Percentiles rank a stretch among this genome's conserved stretches.
Conservation (phyloP, 2,329 filamentous ascomycete species). For the Fusarium pininemorale region DNA sequence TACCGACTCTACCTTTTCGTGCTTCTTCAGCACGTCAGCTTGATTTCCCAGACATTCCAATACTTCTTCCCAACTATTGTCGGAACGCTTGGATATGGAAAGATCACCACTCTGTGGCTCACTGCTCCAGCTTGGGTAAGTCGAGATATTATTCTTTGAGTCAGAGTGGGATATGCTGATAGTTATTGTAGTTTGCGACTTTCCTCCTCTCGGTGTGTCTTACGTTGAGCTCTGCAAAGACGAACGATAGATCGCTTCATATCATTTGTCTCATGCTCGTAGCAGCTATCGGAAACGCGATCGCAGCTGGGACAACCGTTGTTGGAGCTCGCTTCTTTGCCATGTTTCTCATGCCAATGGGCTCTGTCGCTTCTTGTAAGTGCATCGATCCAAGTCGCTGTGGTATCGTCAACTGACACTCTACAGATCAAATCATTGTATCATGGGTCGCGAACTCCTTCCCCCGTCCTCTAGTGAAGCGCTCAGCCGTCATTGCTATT, state of each 20-base stretch:
- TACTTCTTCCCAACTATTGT: slow-evolving; percentile 74
- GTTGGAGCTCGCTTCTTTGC: slow-evolving; percentile 66
- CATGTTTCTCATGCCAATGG: slow-evolving; percentile 70
- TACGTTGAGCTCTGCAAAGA: slow-evolving; percentile 63
- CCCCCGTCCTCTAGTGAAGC: slow-evolving; percentile 73
- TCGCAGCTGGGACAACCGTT: slow-evolving; percentile 61
- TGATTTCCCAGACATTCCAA: slow-evolving; percentile 66
- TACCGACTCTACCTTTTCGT: slow-evolving; percentile 63
- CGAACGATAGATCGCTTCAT: slow-evolving; percentile 64
- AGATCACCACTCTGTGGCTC: slow-evolving; percentile 64
- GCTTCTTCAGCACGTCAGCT: slow-evolving; percentile 61
- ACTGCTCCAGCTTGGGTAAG: slow-evolving; percentile 65
- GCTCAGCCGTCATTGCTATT: slow-evolving; percentile 73
- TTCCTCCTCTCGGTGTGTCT: slow-evolving; percentile 63
- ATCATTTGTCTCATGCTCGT: slow-evolving; percentile 63
- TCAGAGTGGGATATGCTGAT: background rate
- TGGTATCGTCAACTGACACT: fast-evolving
- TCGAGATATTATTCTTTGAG: no score
- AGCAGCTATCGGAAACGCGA: slow-evolving; percentile 63
- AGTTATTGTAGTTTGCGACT: slow-evolving; percentile 52
- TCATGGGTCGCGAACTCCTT: slow-evolving; percentile 75
- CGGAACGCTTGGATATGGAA: slow-evolving; percentile 66
- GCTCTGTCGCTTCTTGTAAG: slow-evolving; percentile 58
- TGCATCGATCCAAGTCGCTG: fast-evolving
- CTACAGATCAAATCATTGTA: slow-evolving; percentile 64